A percentile compares a stretch with the other conserved stretches of the same genome.
These are phyloP conservation scores for Chrysoporthe austroafricana DNA, from an alignment of 2,329 filamentous ascomycete genomes.

Conservation along the genomic window DNA sequence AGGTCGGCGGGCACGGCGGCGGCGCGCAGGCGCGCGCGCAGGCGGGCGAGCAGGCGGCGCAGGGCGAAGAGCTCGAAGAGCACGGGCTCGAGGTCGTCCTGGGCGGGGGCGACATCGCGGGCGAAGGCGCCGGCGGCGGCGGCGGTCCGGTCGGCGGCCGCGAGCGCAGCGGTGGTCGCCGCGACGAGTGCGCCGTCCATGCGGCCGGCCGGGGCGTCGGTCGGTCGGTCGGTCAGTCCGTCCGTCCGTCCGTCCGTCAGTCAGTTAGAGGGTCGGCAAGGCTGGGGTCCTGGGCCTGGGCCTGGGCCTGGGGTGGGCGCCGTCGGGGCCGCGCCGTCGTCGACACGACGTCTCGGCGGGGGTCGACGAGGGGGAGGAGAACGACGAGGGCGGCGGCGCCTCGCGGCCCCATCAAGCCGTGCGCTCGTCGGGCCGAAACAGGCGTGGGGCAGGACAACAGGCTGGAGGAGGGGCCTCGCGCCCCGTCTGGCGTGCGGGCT, in stretches of 20 bases:
- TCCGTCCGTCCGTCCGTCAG: too few species aligned
- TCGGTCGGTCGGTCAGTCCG: too few species aligned
- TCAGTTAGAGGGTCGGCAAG: too few species aligned
- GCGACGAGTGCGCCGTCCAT: slow-evolving; percentile 26
- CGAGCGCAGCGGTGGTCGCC: slow-evolving; percentile 26
- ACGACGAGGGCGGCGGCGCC: neutral
- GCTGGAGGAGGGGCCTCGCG: too few species aligned
- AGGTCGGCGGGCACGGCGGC: slow-evolving; percentile 3
- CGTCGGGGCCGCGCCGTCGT: too few species aligned
- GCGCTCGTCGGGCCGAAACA: neutral
- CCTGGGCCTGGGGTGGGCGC: too few species aligned
- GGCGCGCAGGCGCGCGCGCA: slow-evolving; percentile 9
- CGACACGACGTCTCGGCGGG: too few species aligned
- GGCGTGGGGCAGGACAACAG: neutral
- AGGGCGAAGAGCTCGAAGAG: slow-evolving; percentile 21
- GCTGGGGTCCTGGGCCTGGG: too few species aligned
- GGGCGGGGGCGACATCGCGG: slow-evolving; percentile 24
- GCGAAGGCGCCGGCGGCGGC: slow-evolving; percentile 20
- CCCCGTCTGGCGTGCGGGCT: too few species aligned
- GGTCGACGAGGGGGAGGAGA: neutral
- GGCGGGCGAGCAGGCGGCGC: slow-evolving; percentile 14
- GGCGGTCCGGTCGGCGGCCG: slow-evolving; percentile 15
- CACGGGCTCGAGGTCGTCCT: slow-evolving; percentile 22
- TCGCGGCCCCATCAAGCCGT: slow-evolving; percentile 5
- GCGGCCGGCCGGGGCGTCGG: neutral